Evolutionary conservation across 2,329 filamentous ascomycete species (phyloP), one percentile per base, ranked within the genome.

Genomic region (Aphanocladium album): DNA sequence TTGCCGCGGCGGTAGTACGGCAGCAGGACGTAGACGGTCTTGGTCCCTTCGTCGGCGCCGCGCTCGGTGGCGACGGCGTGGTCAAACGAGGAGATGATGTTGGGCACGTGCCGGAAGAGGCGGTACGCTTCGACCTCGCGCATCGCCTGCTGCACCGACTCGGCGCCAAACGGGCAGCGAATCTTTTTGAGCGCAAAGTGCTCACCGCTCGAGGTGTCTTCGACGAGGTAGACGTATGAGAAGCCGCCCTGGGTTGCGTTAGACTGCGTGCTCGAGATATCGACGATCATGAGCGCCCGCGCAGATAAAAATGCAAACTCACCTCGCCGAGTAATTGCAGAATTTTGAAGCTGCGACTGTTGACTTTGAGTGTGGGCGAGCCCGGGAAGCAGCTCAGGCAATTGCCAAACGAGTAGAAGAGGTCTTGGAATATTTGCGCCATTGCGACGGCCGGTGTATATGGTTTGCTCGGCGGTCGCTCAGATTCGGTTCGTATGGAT

Each of bases 181-280:
- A 99, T 99, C 83, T 99, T 99, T 77, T 99, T 99, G 64, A 98
- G 87, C 19, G 95, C 95, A 74, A 96, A 93, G 51, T 96, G 84
- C 69, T 93, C 87, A 62, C 90, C 89, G 57, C 86, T 89, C 59
- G 85, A 81, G 52, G 89, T 93, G 74, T 97, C 93, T 80, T 98
- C 90, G 62, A 99, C 95, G 62, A 99, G 90, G 78, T 99, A 99
- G 68, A 99, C 95, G 76, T 98, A 99, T 66, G 92, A 96, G 81
- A 99, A 99, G 70, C 95, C 95, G 72, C 95, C 95, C 89, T 93
- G 61, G 19, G 16, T 11, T 43, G 8, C 30, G 43, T 57, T 57
- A 57, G 43, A 2, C 21, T 8, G 35, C 19, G 23, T 25, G 67
- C 33, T 35, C 54, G 60, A 49, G 39, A 55, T 35, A 8, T n/a